Conservation (phyloP, 345 rosid species). For the Salix caprea region DNA sequence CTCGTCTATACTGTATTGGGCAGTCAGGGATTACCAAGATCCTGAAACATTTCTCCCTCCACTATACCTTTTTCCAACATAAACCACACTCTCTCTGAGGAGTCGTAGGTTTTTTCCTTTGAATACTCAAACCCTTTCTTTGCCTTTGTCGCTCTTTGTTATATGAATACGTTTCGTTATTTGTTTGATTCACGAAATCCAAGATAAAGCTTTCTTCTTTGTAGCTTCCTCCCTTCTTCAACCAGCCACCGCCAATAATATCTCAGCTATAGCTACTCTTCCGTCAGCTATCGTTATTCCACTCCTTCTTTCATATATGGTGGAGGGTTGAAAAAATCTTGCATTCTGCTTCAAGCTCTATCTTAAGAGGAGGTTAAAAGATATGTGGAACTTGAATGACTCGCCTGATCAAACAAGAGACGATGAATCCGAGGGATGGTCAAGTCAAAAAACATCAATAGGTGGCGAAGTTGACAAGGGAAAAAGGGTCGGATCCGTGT, state of each 20-base stretch:
- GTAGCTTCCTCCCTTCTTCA: neutral
- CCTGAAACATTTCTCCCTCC: conserved; percentile 4
- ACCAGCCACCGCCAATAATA: neutral
- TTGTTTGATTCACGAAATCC: neutral
- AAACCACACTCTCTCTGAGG: conserved; percentile 13
- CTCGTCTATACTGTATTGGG: conserved; percentile 46
- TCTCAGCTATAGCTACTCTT: neutral
- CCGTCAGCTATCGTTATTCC: neutral
- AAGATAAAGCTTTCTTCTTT: conserved; percentile 3
- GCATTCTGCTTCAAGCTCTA: neutral
- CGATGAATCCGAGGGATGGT: conserved; percentile 49
- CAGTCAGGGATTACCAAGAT: conserved; percentile 20
- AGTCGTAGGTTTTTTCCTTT: conserved; percentile 15
- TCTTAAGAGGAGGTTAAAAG: neutral
- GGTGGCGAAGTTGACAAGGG: conserved; percentile 53
- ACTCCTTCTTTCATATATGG: neutral
- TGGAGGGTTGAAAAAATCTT: neutral
- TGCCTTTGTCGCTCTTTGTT: neutral
- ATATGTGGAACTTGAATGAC: conserved; percentile 85
- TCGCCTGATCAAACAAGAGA: conserved; percentile 46
- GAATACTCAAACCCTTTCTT: conserved; percentile 1
- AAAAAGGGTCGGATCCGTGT: conserved; percentile 64
- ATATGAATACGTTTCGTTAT: neutral
- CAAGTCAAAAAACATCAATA: conserved; percentile 34
- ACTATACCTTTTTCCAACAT: conserved; percentile 6